phyloP scores from a whole-genome alignment of 2,329 filamentous ascomycete species.

The Arthrobotrys sinensis region DNA sequence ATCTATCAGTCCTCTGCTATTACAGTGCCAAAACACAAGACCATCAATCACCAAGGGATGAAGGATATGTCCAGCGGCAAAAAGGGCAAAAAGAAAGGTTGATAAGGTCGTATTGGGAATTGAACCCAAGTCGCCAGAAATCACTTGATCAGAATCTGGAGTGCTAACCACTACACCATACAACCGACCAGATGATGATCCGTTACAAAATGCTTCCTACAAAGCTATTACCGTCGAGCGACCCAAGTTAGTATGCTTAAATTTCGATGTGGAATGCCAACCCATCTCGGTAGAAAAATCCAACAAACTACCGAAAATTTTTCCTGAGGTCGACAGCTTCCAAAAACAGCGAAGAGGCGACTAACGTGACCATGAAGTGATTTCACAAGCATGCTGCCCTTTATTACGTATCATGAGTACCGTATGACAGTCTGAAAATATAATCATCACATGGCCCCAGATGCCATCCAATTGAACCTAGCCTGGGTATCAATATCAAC shows the following conservation, averaged over 20 bases:
- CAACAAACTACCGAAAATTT: constrained; percentile 15
- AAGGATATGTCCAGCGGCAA: background rate
- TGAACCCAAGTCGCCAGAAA: constrained; percentile 61
- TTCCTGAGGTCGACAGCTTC: background rate
- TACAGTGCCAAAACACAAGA: background rate
- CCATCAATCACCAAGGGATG: background rate
- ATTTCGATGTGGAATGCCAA: background rate
- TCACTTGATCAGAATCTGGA: constrained; percentile 59
- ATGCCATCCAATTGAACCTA: no score
- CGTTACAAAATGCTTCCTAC: background rate
- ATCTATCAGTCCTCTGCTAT: background rate
- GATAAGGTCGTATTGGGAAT: constrained; percentile 61
- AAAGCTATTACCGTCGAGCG: constrained; percentile 1
- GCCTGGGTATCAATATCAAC: no score
- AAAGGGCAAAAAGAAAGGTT: constrained; percentile 41
- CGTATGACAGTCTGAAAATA: no score
- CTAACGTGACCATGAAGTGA: no score
- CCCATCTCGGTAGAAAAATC: background rate
- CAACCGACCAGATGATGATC: constrained; percentile 46
- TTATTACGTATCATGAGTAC: no score
- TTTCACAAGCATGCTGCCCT: no score
- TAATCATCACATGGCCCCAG: no score
- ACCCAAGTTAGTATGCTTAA: no score
- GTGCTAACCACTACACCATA: constrained; percentile 62
- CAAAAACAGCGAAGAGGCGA: background rate